These are phyloP conservation scores for Vitis hybrid DNA, from an alignment of 177 flowering plant species.

Conservation along the genomic window DNA sequence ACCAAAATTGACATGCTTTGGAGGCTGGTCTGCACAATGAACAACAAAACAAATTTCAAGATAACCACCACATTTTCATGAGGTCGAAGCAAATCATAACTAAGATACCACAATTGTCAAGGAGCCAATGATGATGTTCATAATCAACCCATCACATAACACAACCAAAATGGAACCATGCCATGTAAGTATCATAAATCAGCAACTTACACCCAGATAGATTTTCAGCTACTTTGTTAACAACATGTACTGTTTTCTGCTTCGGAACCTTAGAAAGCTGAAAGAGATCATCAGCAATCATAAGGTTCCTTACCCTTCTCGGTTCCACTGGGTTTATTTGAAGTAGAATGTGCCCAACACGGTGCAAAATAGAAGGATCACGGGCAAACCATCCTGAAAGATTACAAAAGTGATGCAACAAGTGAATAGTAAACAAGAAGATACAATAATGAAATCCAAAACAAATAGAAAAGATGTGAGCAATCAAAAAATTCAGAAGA, in stretches of 20 bases:
- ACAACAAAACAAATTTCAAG: not conserved
- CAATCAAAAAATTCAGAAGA: not conserved
- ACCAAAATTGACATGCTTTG: slow-evolving; percentile 68
- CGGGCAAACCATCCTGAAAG: slow-evolving; percentile 87
- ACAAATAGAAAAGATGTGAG: not conserved
- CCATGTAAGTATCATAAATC: not conserved
- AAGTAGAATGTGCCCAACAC: slow-evolving; percentile 77
- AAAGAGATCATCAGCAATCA: slow-evolving; percentile 92
- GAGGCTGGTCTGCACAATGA: slow-evolving; percentile 62
- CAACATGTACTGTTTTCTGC: slow-evolving; percentile 54
- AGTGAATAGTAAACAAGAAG: not conserved
- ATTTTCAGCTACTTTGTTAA: slow-evolving; percentile 59
- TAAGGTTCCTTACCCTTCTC: slow-evolving; percentile 60
- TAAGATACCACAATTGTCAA: not conserved
- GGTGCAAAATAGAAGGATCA: slow-evolving; percentile 73
- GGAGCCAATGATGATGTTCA: not conserved
- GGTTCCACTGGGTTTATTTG: slow-evolving; percentile 46
- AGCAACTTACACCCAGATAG: slow-evolving; percentile 85
- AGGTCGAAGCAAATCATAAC: no score
- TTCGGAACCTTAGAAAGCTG: slow-evolving; percentile 76
- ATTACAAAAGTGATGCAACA: not conserved
- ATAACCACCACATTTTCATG: not conserved
- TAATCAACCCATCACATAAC: not conserved
- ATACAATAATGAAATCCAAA: not conserved
- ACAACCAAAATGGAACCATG: slow-evolving; percentile 5